phyloP scores from a whole-genome alignment of 2,329 filamentous ascomycete genomes.

The Cladophialophora immunda region DNA sequence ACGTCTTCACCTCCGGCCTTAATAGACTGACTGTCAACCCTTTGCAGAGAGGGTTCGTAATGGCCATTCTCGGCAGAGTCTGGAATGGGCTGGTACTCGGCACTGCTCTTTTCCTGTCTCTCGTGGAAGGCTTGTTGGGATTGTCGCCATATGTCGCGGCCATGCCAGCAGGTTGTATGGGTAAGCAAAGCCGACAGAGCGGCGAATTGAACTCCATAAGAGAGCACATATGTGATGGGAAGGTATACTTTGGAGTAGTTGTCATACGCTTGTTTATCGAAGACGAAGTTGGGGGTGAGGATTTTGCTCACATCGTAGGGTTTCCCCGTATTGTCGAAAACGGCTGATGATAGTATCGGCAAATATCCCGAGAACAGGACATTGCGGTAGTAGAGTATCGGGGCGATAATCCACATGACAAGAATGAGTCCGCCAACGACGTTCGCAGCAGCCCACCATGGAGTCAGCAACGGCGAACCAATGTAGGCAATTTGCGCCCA shows the following conservation, averaged over 20 bases:
- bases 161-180: constrained; percentile 85
- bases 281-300: constrained; percentile 77
- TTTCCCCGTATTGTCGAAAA: constrained; percentile 84
- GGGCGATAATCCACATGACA: constrained; percentile 85
- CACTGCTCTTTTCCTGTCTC: constrained; percentile 61
- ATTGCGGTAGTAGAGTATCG: constrained; percentile 82
- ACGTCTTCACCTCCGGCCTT: constrained; percentile 73
- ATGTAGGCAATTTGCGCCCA: constrained; percentile 92
- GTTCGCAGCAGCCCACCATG: constrained; percentile 87
- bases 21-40: constrained; percentile 31
- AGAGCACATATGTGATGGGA: constrained; percentile 86
- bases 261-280: constrained; percentile 78
- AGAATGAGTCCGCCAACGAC: constrained; percentile 80
- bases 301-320: constrained; percentile 84
- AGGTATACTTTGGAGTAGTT: constrained; percentile 86
- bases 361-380: constrained; percentile 83
- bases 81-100: constrained; percentile 63
- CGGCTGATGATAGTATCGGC: constrained; percentile 83
- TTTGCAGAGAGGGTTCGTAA: constrained; percentile 17
- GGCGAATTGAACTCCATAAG: constrained; percentile 87
- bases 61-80: constrained; percentile 34
- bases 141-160: constrained; percentile 80
- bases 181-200: constrained; percentile 80
- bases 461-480: constrained; percentile 81
- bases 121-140: constrained; percentile 75